These are phyloP conservation scores for Porpolomopsis calyptriformis DNA, from an alignment of 768 basidiomycete genomes.

Conservation along the genomic window DNA sequence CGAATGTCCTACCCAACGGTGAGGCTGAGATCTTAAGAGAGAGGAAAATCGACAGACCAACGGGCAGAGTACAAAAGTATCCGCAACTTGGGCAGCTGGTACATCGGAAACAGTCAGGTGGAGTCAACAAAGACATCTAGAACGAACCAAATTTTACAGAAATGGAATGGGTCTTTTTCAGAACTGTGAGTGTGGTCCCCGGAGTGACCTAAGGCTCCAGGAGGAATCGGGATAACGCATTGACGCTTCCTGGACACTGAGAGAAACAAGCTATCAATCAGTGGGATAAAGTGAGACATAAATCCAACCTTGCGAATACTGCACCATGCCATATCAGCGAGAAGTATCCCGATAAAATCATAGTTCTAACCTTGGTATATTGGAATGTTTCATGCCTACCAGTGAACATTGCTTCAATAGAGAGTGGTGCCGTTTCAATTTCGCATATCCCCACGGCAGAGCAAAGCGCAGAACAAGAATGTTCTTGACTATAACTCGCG, in stretches of 20 bases:
- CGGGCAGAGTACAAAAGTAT: constrained; percentile 48
- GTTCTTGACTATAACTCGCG: constrained; percentile 36
- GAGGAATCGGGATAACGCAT: constrained; percentile 37
- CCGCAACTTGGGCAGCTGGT: constrained; percentile 43
- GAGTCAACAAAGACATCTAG: background rate
- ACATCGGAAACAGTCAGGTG: background rate
- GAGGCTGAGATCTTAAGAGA: background rate
- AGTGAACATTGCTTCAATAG: constrained; percentile 51
- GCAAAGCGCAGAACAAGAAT: constrained; percentile 36
- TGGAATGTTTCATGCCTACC: constrained; percentile 51
- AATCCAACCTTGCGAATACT: constrained; percentile 55
- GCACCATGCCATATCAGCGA: background rate
- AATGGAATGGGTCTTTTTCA: constrained; percentile 40
- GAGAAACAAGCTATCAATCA: background rate
- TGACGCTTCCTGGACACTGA: constrained; percentile 40
- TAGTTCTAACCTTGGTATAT: constrained; percentile 43
- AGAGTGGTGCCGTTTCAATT: constrained; percentile 47
- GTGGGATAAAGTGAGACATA: background rate
- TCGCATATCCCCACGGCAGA: constrained; percentile 41
- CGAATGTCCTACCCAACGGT: constrained; percentile 33
- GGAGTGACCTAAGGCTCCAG: constrained; percentile 31
- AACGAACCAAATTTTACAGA: constrained; percentile 39
- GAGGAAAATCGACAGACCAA: constrained; percentile 25
- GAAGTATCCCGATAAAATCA: background rate
- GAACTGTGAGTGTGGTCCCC: constrained; percentile 41